These are phyloP conservation scores for Brassica rapa DNA, from an alignment of 345 rosid genomes.

Conservation along the genomic window DNA sequence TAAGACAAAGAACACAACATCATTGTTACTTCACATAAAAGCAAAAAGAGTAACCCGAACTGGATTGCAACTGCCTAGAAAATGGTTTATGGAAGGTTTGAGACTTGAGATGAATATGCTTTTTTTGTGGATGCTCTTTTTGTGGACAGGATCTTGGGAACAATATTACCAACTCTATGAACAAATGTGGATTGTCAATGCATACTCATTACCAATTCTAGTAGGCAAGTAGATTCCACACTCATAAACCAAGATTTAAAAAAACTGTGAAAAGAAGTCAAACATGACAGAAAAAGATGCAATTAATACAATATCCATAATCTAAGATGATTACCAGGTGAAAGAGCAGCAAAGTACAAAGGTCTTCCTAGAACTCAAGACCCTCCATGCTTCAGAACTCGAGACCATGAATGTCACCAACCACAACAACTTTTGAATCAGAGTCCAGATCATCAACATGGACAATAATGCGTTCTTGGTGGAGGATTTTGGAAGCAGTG, in stretches of 20 bases:
- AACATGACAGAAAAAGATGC: too few relatives aligned
- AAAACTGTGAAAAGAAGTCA: too few relatives aligned
- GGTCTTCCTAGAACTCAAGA: too few relatives aligned
- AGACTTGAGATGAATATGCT: not conserved
- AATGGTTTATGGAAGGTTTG: not conserved
- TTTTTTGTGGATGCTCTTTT: not conserved
- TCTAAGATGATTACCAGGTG: too few relatives aligned
- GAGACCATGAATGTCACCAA: slow-evolving; percentile 59
- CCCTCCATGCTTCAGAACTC: too few relatives aligned
- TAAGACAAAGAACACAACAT: not conserved
- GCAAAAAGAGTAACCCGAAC: not conserved
- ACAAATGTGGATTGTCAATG: not conserved
- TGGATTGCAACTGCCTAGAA: not conserved
- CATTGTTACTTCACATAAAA: not conserved
- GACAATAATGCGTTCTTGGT: too few relatives aligned
- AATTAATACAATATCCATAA: too few relatives aligned
- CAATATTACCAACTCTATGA: not conserved
- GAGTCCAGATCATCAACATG: slow-evolving; percentile 46
- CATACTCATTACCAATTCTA: not conserved
- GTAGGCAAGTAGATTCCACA: too few relatives aligned
- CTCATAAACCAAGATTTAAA: too few relatives aligned
- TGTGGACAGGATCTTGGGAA: not conserved
- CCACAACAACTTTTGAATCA: slow-evolving; percentile 36
- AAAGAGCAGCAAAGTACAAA: too few relatives aligned
- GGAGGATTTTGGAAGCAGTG: too few relatives aligned